Percentiles rank a stretch among this genome's conserved stretches.
Evolutionary conservation across 441 rosid species (phyloP).

Genomic region (Hypseocharis bilobata): DNA sequence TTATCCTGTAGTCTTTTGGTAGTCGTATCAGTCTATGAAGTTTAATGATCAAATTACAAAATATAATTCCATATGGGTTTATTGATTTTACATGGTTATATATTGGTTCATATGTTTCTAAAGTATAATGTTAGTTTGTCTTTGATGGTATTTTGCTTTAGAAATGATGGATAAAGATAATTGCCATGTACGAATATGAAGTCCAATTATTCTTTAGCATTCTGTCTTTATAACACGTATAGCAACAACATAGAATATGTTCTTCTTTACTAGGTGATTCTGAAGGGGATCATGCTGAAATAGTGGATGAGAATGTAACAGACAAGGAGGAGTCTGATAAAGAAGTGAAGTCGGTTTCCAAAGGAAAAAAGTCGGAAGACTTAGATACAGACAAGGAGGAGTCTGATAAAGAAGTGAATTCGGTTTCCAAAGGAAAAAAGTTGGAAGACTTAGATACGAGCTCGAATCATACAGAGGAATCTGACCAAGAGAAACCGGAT

Average conservation of each 20-base stretch:
- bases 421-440: slow-evolving; percentile 33
- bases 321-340: slow-evolving; percentile 38
- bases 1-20: background rate
- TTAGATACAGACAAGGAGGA: slow-evolving; percentile 33
- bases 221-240: too few species aligned
- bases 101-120: too few species aligned
- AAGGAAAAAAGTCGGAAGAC: slow-evolving; percentile 32
- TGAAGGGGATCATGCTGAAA: slow-evolving; percentile 31
- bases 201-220: too few species aligned
- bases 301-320: slow-evolving; percentile 24
- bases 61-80: background rate
- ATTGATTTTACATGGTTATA: too few species aligned
- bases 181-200: too few species aligned
- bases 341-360: slow-evolving; percentile 35
- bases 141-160: too few species aligned
- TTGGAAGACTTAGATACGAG: slow-evolving; percentile 30
- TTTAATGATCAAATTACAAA: background rate
- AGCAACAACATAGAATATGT: too few species aligned
- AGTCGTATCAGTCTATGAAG: background rate
- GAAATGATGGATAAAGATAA: too few species aligned
- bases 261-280: slow-evolving; percentile 32
- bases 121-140: too few species aligned
- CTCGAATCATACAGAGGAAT: too few species aligned
- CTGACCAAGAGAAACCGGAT: background rate
- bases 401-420: slow-evolving; percentile 34